Percentiles rank a stretch among this genome's conserved stretches.
These are phyloP conservation scores for Euryodendron excelsum DNA, from an alignment of 148 eudicot species.

Conservation along the genomic window DNA sequence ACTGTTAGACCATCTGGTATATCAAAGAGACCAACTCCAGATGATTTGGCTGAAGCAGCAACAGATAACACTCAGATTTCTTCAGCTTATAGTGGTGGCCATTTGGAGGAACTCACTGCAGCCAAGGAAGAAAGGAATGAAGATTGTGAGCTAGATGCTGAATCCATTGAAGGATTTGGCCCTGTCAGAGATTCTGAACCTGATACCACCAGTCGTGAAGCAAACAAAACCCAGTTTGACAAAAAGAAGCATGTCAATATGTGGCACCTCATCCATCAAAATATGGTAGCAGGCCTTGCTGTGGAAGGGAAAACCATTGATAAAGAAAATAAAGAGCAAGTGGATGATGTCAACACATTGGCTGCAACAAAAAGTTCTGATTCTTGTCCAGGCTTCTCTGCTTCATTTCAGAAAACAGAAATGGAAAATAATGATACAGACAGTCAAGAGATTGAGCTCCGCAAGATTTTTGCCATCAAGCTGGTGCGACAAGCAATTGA, in stretches of 20 bases:
- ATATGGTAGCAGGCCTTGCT: constrained; percentile 50
- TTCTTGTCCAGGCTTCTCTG: no score
- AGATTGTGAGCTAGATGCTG: neutral
- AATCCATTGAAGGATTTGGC: neutral
- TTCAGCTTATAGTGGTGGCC: neutral
- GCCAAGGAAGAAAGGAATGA: neutral
- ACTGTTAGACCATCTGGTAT: no score
- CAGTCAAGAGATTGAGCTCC: constrained; percentile 46
- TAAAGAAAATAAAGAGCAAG: constrained; percentile 26
- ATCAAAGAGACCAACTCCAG: no score
- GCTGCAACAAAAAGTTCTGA: constrained; percentile 20
- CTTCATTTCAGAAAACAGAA: no score
- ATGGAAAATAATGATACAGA: constrained; percentile 25
- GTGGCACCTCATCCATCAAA: constrained; percentile 86
- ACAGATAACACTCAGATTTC: neutral
- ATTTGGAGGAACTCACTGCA: neutral
- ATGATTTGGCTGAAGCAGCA: neutral
- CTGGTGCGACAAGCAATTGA: constrained; percentile 77
- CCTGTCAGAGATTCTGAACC: constrained; percentile 3
- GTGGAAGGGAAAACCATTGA: constrained; percentile 43
- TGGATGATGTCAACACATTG: constrained; percentile 15
- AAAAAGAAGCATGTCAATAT: constrained; percentile 56
- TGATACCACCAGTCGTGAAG: neutral
- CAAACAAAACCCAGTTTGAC: constrained; percentile 21
- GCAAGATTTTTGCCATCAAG: constrained; percentile 66